These are phyloP conservation scores for Telopea speciosissima DNA, from an alignment of 177 flowering plant genomes.

Conservation along the genomic window DNA sequence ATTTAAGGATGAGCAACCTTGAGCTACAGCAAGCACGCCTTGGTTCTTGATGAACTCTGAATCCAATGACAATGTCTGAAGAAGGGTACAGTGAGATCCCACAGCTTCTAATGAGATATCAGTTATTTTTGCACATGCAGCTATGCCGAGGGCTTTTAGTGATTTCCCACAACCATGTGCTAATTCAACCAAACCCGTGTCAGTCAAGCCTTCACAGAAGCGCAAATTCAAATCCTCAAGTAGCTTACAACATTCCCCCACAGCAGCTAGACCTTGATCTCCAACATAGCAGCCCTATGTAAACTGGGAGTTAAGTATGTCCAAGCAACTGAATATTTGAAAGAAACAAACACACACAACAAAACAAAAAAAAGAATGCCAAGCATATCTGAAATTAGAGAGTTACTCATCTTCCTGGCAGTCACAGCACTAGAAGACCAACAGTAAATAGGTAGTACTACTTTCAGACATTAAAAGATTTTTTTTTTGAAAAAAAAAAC, in stretches of 20 bases:
- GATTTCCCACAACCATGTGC: conserved; percentile 61
- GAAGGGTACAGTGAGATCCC: conserved; percentile 60
- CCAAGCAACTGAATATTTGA: background rate
- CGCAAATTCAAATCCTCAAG: conserved; percentile 83
- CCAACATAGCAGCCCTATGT: conserved; percentile 82
- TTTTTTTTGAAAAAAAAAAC: too few species aligned
- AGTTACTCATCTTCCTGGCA: background rate
- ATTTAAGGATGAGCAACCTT: conserved; percentile 63
- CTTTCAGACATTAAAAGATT: background rate
- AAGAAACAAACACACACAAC: too few species aligned
- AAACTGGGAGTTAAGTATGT: background rate
- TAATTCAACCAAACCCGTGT: conserved; percentile 57
- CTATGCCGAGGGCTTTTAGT: conserved; percentile 63
- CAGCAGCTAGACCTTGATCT: conserved; percentile 69
- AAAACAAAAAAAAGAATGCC: too few species aligned
- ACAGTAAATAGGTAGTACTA: background rate
- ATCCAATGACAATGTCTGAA: conserved; percentile 68
- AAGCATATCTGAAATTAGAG: background rate
- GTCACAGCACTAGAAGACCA: background rate
- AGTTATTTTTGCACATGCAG: conserved; percentile 82
- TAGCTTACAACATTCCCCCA: conserved; percentile 71
- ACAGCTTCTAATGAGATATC: conserved; percentile 73
- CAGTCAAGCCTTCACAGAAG: conserved; percentile 87
- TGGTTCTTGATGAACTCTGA: conserved; percentile 62
- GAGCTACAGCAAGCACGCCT: conserved; percentile 70